Evolutionary conservation across 2,329 filamentous ascomycete genomes (phyloP), one percentile per base, ranked within the genome.

Genomic region (Trichoderma breve): DNA sequence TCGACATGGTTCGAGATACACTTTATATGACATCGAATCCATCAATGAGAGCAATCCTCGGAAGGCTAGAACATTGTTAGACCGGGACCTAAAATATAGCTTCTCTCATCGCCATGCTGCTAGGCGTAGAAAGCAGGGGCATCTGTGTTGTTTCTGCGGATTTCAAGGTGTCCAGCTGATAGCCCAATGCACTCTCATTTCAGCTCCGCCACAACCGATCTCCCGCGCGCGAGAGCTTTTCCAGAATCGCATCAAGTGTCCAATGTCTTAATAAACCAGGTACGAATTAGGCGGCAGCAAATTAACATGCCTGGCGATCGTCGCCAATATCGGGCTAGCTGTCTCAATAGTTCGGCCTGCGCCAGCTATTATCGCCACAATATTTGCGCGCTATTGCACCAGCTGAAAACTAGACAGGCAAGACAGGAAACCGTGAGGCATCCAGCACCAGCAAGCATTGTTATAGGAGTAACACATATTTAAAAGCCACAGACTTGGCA

Each of bases 311-410:
- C 14, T 61, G 36, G 36, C 28, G 66, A 69, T 69, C 55, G 34
- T 47, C 36, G n/a, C 66, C 28, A 69, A 39, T 69, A 47, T 47
- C n/a, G 28, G 66, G 32, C 43, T 61, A 69, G 66, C 3, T 47
- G 66, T 32, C 66, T 61, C 66, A 61, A 69, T 69, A 69, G 66
- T 69, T 34, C 18, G 28, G 55, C 30, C 51, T 39, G 51, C 24
- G 30, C 51, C 64, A 43, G 64, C 66, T 24, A 61, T 15, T 51
- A 51, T 32, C 53, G 55, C 53, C 66, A 47, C 66, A 51, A 51
- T 69, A 51, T 34, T 69, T 61, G 28, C 36, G 28, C 66, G 66
- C 66, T 61, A 69, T 34, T 21, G 12, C n/a, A 3, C 12, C 28
- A 69, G 66, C 55, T 69, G 66, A 69, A 69, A 24, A 21, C 28